Evolutionary conservation across 345 rosid species (phyloP).

Genomic region (Populus ilicifolia): DNA sequence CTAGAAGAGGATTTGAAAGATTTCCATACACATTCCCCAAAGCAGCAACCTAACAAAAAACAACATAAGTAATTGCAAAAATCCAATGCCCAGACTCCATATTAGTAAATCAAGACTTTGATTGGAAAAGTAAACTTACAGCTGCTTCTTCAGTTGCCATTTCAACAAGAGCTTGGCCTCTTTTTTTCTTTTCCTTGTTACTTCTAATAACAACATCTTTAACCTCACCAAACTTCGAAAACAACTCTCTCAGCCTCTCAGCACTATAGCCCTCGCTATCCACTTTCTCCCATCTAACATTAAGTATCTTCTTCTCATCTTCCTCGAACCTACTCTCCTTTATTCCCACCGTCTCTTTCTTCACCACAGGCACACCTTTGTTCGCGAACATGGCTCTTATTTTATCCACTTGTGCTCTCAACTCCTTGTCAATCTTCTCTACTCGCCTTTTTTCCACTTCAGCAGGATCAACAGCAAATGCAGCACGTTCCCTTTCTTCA

Average conservation of each 20-base stretch:
- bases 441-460: constrained; percentile 52
- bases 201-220: constrained; percentile 75
- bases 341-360: constrained; percentile 28
- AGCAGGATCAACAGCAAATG: constrained; percentile 48
- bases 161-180: constrained; percentile 71
- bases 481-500: constrained; percentile 74
- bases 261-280: constrained; percentile 58
- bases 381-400: constrained; percentile 59
- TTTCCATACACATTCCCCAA: constrained; percentile 53
- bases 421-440: constrained; percentile 62
- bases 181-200: constrained; percentile 45
- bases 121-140: constrained; percentile 37
- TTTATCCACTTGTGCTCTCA: constrained; percentile 67
- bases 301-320: constrained; percentile 64
- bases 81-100: no score
- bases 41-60: constrained; percentile 58
- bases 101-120: neutral
- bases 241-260: constrained; percentile 55
- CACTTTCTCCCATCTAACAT: constrained; percentile 68
- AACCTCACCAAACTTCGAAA: constrained; percentile 70
- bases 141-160: constrained; percentile 75
- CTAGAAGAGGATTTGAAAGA: constrained; percentile 71
- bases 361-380: constrained; percentile 31
- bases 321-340: constrained; percentile 27
- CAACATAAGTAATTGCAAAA: neutral